Evolutionary conservation across 306 rosid species (phyloP).

Genomic region (Cyamopsis tetragonoloba): DNA sequence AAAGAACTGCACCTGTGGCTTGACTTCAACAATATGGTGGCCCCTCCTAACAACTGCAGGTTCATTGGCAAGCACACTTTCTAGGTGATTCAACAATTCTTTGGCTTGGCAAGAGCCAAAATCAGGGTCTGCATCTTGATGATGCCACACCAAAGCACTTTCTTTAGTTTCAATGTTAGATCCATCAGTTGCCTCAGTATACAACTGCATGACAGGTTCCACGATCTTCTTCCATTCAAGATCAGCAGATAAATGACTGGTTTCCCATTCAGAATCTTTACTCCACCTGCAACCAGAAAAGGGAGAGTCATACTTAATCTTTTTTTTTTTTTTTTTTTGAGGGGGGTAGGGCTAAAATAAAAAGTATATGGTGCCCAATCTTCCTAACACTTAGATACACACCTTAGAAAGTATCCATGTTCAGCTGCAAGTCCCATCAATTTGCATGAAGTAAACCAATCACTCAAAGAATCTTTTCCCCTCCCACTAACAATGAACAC

Average conservation of each 20-base stretch:
- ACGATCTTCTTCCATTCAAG: slow-evolving; percentile 74
- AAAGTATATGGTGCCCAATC: not conserved
- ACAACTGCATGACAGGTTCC: slow-evolving; percentile 63
- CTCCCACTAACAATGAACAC: slow-evolving; percentile 82
- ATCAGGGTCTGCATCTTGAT: slow-evolving; percentile 81
- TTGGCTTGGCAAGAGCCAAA: slow-evolving; percentile 79
- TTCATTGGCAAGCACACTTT: slow-evolving; percentile 64
- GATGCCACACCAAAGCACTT: slow-evolving; percentile 81
- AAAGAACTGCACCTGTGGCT: slow-evolving; percentile 57
- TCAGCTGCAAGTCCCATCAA: slow-evolving; percentile 77
- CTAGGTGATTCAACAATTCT: slow-evolving; percentile 65
- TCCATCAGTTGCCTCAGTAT: slow-evolving; percentile 74
- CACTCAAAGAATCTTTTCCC: slow-evolving; percentile 52
- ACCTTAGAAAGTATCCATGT: slow-evolving; percentile 84
- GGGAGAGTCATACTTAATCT: not conserved
- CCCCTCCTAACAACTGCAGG: slow-evolving; percentile 66
- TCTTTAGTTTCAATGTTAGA: slow-evolving; percentile 67
- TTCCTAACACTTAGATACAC: slow-evolving; percentile 3
- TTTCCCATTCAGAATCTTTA: slow-evolving; percentile 59
- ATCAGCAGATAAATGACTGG: slow-evolving; percentile 45
- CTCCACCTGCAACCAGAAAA: slow-evolving; percentile 48
- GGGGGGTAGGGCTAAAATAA: not conserved
- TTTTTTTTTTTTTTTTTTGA: not conserved
- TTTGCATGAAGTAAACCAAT: slow-evolving; percentile 67
- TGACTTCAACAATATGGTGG: slow-evolving; percentile 71